Percentiles rank a stretch among this genome's conserved stretches.
phyloP scores from a whole-genome alignment of 345 rosid genomes.

The Abelmoschus esculentus region DNA sequence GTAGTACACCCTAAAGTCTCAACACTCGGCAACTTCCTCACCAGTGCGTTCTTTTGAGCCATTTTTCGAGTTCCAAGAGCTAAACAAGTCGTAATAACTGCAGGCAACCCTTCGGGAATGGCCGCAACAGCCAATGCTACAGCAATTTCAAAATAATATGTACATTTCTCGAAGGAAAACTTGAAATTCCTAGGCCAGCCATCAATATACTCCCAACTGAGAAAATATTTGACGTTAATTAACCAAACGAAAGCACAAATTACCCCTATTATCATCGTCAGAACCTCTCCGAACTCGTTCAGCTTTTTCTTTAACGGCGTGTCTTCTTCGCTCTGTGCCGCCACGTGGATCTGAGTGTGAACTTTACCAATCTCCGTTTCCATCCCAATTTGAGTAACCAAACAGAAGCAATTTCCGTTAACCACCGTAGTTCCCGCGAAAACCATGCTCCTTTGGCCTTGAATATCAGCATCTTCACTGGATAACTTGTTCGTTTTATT shows the following conservation, averaged over 20 bases:
- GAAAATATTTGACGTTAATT: constrained; percentile 62
- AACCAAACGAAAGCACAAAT: constrained; percentile 55
- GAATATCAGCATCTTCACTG: constrained; percentile 41
- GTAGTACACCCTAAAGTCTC: constrained; percentile 75
- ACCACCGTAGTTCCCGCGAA: constrained; percentile 66
- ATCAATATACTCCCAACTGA: constrained; percentile 55
- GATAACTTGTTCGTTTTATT: constrained; percentile 41
- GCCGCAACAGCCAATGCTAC: constrained; percentile 79
- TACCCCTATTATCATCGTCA: constrained; percentile 52
- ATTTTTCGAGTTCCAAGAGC: constrained; percentile 70
- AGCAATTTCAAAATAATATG: constrained; percentile 64
- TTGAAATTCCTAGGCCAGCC: constrained; percentile 64
- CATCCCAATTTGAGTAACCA: constrained; percentile 63
- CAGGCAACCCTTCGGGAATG: constrained; percentile 68
- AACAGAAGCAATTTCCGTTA: constrained; percentile 48
- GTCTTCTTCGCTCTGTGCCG: constrained; percentile 50
- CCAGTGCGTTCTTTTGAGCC: constrained; percentile 74
- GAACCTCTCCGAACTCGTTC: constrained; percentile 54
- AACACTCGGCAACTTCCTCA: constrained; percentile 64
- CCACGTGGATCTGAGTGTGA: constrained; percentile 51
- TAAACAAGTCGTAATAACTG: constrained; percentile 68
- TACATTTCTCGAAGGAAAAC: constrained; percentile 69
- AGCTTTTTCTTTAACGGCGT: constrained; percentile 65
- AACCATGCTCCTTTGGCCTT: constrained; percentile 55
- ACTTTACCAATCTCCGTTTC: constrained; percentile 62